Percentiles rank a stretch among this genome's conserved stretches.
These are phyloP conservation scores for Geranium rotundifolium DNA, from an alignment of 345 rosid genomes.

Conservation along the genomic window DNA sequence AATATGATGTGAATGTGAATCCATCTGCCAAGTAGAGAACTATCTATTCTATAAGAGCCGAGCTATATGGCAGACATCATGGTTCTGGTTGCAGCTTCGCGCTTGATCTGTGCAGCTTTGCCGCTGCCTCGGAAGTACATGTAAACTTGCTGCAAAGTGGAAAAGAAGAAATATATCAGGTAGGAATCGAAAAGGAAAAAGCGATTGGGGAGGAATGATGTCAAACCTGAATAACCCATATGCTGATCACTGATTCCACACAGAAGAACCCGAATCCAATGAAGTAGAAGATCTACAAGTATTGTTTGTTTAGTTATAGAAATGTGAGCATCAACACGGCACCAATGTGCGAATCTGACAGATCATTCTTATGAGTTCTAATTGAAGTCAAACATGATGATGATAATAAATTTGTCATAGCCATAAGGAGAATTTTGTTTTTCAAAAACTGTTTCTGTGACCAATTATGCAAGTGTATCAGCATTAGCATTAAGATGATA, in stretches of 20 bases:
- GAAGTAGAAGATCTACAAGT: slow-evolving; percentile 72
- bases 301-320: background rate
- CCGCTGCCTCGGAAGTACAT: slow-evolving; percentile 91
- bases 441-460: background rate
- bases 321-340: background rate
- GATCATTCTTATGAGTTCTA: background rate
- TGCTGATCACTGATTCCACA: slow-evolving; percentile 71
- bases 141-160: slow-evolving; percentile 72
- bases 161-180: background rate
- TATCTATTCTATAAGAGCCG: background rate
- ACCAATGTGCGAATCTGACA: background rate
- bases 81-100: slow-evolving; percentile 55
- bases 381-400: background rate
- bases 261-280: slow-evolving; percentile 73
- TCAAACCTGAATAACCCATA: slow-evolving; percentile 96
- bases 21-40: background rate
- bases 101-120: slow-evolving; percentile 82
- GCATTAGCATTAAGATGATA: no score
- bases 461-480: background rate
- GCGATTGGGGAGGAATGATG: background rate
- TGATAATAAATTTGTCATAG: background rate
- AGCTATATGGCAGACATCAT: slow-evolving; percentile 67
- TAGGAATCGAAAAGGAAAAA: background rate
- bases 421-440: background rate
- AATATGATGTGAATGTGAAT: background rate